A percentile compares a stretch with the other conserved stretches of the same genome.
Evolutionary conservation across 208 protist genomes (phyloP).

Genomic region (Crithidia fasciculata): DNA sequence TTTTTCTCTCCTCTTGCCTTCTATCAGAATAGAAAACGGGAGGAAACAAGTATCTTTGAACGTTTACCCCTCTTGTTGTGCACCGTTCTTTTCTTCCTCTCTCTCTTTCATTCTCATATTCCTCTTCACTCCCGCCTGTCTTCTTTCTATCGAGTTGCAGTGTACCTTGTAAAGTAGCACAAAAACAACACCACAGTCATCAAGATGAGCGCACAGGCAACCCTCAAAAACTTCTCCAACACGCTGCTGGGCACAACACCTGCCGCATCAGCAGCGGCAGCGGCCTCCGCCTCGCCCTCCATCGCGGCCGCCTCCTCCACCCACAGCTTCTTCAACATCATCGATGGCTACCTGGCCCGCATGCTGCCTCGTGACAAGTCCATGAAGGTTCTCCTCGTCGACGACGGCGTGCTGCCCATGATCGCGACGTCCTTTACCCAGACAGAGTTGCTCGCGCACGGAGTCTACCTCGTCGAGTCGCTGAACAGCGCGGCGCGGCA

Average conservation of each 20-base stretch:
- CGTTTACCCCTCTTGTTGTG: too few relatives aligned
- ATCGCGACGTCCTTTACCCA: constrained; percentile 95
- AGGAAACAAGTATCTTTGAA: too few relatives aligned
- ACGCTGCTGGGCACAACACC: constrained; percentile 14
- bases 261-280: background rate
- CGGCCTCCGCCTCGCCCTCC: constrained; percentile 5
- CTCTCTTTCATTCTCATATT: background rate
- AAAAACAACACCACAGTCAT: background rate
- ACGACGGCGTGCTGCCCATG: constrained; percentile 93
- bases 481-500: constrained; percentile 65
- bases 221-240: constrained; percentile 32
- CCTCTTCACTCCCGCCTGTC: constrained; percentile 15
- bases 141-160: background rate
- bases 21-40: too few relatives aligned
- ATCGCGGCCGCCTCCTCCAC: constrained; percentile 16
- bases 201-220: constrained; percentile 27
- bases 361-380: constrained; percentile 68
- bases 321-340: constrained; percentile 48
- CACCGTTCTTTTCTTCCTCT: too few relatives aligned
- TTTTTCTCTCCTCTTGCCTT: too few relatives aligned
- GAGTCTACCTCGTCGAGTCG: constrained; percentile 96
- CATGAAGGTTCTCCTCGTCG: constrained; percentile 97
- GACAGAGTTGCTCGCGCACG: constrained; percentile 94
- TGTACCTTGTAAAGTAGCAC: background rate
- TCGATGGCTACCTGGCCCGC: constrained; percentile 65